Conservation (phyloP, 2,329 filamentous ascomycete species). For the Penicillium griseofulvum region DNA sequence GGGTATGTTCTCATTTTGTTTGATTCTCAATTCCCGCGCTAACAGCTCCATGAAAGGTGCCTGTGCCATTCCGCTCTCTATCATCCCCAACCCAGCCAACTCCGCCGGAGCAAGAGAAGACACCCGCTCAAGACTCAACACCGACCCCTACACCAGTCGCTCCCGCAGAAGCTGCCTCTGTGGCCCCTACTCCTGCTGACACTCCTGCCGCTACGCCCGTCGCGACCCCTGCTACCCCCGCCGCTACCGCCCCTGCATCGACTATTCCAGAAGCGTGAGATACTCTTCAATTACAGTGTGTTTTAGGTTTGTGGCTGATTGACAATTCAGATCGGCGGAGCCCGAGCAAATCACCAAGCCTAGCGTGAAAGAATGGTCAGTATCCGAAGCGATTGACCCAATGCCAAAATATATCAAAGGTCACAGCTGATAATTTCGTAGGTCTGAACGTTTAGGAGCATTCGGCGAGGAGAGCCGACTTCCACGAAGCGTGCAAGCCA, state of each 20-base stretch:
- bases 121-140: conserved; percentile 3
- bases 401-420: background rate
- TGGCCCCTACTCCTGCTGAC: background rate
- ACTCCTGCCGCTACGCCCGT: background rate
- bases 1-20: conserved; percentile 17
- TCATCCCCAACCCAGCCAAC: conserved; percentile 19
- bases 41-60: conserved; percentile 11
- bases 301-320: conserved; percentile 1
- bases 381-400: background rate
- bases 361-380: conserved; percentile 32
- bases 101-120: conserved; percentile 15
- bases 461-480: conserved; percentile 52
- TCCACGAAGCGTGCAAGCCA: conserved; percentile 77
- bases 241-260: background rate
- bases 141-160: background rate
- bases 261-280: conserved; percentile 14
- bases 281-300: background rate
- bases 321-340: conserved; percentile 11
- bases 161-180: background rate
- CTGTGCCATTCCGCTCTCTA: conserved; percentile 19
- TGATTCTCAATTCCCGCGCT: background rate
- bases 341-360: conserved; percentile 14
- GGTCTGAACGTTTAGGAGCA: conserved; percentile 38
- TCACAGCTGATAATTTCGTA: conserved; percentile 18
- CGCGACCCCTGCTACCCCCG: background rate